Conservation (phyloP, 306 rosid species). For the Fagus crenata region DNA sequence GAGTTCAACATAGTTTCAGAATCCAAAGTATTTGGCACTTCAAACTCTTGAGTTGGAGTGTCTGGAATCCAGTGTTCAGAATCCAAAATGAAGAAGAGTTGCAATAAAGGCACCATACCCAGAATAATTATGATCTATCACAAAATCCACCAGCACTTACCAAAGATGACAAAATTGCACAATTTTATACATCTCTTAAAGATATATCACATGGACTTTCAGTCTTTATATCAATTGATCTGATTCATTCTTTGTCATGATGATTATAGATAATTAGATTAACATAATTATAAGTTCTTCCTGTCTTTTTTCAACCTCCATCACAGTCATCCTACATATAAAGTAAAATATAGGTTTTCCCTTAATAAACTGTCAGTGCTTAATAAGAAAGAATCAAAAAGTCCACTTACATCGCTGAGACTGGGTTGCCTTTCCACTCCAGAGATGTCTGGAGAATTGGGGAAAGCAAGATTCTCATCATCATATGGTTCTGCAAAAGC, state of each 20-base stretch:
- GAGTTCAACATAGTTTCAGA: too few species aligned
- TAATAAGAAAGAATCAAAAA: constrained; percentile 20
- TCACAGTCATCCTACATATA: not conserved
- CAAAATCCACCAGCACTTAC: not conserved
- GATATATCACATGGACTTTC: not conserved
- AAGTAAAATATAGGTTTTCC: not conserved
- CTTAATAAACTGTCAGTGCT: constrained; percentile 24
- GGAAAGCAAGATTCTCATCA: constrained; percentile 44
- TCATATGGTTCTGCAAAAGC: constrained; percentile 57
- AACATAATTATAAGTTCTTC: not conserved
- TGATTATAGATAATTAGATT: constrained; percentile 1
- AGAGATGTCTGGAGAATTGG: constrained; percentile 54
- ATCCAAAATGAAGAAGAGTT: too few species aligned
- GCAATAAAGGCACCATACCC: not conserved
- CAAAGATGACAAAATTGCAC: not conserved
- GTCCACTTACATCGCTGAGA: constrained; percentile 66
- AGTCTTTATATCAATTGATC: constrained; percentile 8
- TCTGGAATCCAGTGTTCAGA: too few species aligned
- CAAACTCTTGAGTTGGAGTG: too few species aligned
- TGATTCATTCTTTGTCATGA: not conserved
- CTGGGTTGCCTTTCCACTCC: constrained; percentile 54
- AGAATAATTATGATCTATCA: not conserved
- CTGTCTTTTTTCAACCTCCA: not conserved
- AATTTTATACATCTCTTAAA: not conserved
- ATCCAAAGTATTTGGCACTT: too few species aligned